Base-by-base conservation (phyloP, 2,329 filamentous ascomycete species). In the Diaporthe humulicola region DNA sequence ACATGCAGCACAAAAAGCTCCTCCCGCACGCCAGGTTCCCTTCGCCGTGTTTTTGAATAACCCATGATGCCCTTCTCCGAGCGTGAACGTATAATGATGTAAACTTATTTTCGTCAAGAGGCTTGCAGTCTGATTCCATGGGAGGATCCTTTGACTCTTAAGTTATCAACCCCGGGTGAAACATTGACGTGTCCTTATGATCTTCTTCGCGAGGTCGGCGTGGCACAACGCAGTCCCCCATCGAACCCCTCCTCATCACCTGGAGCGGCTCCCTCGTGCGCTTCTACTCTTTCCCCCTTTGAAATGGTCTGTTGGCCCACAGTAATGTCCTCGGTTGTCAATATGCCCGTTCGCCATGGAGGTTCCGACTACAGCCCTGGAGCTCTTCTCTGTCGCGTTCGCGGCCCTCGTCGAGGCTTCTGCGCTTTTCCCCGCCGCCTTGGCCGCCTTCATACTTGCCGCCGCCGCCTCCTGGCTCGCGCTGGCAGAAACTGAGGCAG, bases 281-380 rank as follows among this genome's bases (percentile, higher is more conserved):
- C n/a, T 40, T 12, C 64, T 48, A 17, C 45, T 33, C 36, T 45
- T 73, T 14, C 36, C 36, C 12, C 60, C 42, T 25, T 28, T 67
- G 30, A 73, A 54, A 19, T 73, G 71, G 7, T 73, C 71, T 15
- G 38, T 69, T 5, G 71, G 71, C 10, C 71, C 71, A 5, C 38
- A 42, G 22, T 73, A 73, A 12, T 66, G 30, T 19, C 58, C 58
- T 8, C 40, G 50, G 25, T 73, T 45, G 50, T 73, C 71, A 12
- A 73, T 73, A 14, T 73, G 71, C 7, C 71, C 71, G 17, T 73
- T 64, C 7, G 71, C 71, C 38, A 73, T 73, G 8, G 58, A 67
- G 19, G 60, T 67, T 28, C 64, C 64, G 10, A 73, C 60, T 22
- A 73, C 71, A 7, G 71, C 71, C 25, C 60, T 67, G n/a, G 71